These are phyloP conservation scores for Penicillium steckii DNA, from an alignment of 495 filamentous ascomycete genomes.

Conservation along the genomic window DNA sequence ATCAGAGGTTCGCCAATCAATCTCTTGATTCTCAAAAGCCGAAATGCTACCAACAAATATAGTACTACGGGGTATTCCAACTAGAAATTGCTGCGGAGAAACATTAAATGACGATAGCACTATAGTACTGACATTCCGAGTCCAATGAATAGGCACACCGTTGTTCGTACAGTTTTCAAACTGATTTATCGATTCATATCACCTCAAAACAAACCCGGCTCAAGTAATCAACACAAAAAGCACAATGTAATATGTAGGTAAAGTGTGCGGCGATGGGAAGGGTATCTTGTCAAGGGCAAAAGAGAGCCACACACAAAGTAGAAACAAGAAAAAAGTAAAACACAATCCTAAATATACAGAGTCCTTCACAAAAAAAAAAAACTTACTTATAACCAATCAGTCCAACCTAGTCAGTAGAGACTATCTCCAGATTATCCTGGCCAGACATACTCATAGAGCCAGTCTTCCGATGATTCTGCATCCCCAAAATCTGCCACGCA, in stretches of 20 bases:
- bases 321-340: slow-evolving; percentile 4
- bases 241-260: background rate
- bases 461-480: slow-evolving; percentile 36
- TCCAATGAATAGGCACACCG: no score
- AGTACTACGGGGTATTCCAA: no score
- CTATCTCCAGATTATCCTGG: slow-evolving; percentile 22
- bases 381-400: background rate
- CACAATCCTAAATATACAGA: background rate
- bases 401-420: slow-evolving; percentile 17
- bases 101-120: no score
- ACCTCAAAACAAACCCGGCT: background rate
- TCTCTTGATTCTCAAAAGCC: no score
- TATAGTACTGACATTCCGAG: no score
- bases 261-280: slow-evolving; percentile 12
- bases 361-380: background rate
- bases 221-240: background rate
- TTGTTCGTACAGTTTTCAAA: background rate
- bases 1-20: no score
- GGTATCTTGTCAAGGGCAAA: slow-evolving; percentile 16
- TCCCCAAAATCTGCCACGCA: slow-evolving; percentile 46
- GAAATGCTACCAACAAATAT: no score
- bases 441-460: slow-evolving; percentile 10
- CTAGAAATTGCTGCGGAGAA: no score
- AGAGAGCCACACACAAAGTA: slow-evolving; percentile 8
- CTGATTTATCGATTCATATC: background rate